Evolutionary conservation across 2,329 filamentous ascomycete genomes (phyloP).

Genomic region (Colletotrichum coccodes): DNA sequence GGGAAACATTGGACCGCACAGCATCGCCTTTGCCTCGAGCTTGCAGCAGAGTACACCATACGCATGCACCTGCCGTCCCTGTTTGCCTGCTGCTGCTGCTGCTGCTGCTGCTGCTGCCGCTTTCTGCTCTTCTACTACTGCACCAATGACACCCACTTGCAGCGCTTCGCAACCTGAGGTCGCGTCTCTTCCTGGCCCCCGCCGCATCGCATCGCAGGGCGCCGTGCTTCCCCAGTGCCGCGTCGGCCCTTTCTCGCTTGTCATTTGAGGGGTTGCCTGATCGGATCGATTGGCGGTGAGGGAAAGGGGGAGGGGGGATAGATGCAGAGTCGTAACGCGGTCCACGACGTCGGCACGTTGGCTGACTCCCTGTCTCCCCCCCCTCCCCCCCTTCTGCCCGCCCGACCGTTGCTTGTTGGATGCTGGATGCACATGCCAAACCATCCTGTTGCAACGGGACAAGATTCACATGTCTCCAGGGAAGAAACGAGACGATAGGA

Average conservation of each 20-base stretch:
- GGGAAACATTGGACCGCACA: background rate
- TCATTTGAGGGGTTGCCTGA: background rate
- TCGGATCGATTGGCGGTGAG: slow-evolving; percentile 24
- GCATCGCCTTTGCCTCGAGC: background rate
- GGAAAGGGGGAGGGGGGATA: background rate
- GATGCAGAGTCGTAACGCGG: background rate
- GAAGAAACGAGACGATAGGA: background rate
- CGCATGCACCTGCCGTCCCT: slow-evolving; percentile 13
- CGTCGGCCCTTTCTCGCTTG: background rate
- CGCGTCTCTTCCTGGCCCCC: background rate
- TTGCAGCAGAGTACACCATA: background rate
- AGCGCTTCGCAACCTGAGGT: background rate
- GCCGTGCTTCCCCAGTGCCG: background rate
- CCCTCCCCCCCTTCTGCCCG: background rate
- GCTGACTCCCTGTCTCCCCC: background rate
- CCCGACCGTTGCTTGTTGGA: background rate
- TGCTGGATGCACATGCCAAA: background rate
- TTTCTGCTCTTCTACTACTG: background rate
- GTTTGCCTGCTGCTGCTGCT: background rate
- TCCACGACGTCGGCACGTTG: background rate
- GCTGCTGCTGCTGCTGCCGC: background rate
- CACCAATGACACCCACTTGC: background rate
- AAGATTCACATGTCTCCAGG: slow-evolving; percentile 6
- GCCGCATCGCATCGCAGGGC: slow-evolving; percentile 5
- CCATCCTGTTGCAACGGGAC: background rate